Evolutionary conservation across 2,329 filamentous ascomycete species (phyloP), one percentile per base, ranked within the genome.

Genomic region (Aureobasidium sp.): DNA sequence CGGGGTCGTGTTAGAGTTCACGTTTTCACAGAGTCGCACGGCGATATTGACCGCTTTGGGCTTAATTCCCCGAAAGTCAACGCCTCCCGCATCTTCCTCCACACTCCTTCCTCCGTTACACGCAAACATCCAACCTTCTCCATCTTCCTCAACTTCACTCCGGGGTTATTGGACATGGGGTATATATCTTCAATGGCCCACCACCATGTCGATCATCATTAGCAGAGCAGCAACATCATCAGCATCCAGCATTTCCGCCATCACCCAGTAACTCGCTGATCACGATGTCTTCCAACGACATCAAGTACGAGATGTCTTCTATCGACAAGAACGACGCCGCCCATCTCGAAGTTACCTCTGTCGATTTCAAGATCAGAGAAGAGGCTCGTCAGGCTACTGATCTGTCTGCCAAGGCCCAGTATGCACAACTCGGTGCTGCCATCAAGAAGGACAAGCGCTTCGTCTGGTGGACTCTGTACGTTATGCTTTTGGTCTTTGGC

Each of bases 401-500:
- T 1, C 39, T 42, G 17, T n/a, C 39, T n/a, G n/a, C 39, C 5
- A 68, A 69, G 47, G 63, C 67, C 42, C 67, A 69, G 51, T 69
- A 67, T 53, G 61, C 63, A 31, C 65, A 68, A 62, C 62, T 69
- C n/a, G 66, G 67, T 56, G 59, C 65, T 22, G 67, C 67, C 61
- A 67, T 69, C 62, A 67, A 68, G 63, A 67, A 67, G 6, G 66
- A 69, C 53, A 67, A 61, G 36, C 66, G 66, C 37, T 68, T 67
- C 57, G 63, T 62, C 37, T 67, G 63, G 60, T 69, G 64, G 66
- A 66, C 67, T 0, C 36, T 68, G 14, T 69, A 68, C 45, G 66
- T 64, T 22, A 67, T 68, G 67, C 60, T 69, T 5, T 67, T 75
- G 11, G 71, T 74, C 63, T 73, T 74, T 29, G 69, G 68, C 37